Evolutionary conservation across 768 basidiomycete species (phyloP).

Genomic region (Inosperma sp.): DNA sequence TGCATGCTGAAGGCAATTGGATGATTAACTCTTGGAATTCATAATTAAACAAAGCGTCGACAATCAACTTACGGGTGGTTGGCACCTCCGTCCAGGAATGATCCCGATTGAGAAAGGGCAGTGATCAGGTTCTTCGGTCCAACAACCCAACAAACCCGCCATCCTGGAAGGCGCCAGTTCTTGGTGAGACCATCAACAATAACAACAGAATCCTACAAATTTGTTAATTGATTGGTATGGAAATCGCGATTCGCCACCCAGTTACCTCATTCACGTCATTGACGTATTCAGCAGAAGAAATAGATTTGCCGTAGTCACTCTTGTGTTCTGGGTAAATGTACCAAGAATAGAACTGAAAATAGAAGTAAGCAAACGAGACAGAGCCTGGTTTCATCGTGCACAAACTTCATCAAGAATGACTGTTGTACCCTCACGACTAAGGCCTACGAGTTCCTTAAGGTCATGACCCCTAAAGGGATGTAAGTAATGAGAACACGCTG

Average conservation of each 20-base stretch:
- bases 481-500: constrained; percentile 5
- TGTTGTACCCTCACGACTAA: constrained; percentile 76
- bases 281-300: constrained; percentile 80
- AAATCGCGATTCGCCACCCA: constrained; percentile 14
- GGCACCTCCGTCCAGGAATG: constrained; percentile 92
- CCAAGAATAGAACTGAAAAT: constrained; percentile 86
- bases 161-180: constrained; percentile 95
- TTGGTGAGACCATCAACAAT: constrained; percentile 84
- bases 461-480: constrained; percentile 57
- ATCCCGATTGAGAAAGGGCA: constrained; percentile 89
- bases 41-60: not conserved
- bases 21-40: not conserved
- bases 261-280: constrained; percentile 78
- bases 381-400: not conserved
- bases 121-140: constrained; percentile 86
- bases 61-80: constrained; percentile 86
- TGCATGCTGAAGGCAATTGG: constrained; percentile 53
- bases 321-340: constrained; percentile 84
- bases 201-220: constrained; percentile 63
- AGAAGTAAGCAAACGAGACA: not conserved
- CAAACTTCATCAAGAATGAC: constrained; percentile 77
- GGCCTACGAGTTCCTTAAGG: constrained; percentile 69
- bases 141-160: constrained; percentile 91
- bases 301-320: constrained; percentile 66
- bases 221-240: not conserved